Conservation (phyloP, 805 yeast genomes). For the Metschnikowia gelsemii region DNA sequence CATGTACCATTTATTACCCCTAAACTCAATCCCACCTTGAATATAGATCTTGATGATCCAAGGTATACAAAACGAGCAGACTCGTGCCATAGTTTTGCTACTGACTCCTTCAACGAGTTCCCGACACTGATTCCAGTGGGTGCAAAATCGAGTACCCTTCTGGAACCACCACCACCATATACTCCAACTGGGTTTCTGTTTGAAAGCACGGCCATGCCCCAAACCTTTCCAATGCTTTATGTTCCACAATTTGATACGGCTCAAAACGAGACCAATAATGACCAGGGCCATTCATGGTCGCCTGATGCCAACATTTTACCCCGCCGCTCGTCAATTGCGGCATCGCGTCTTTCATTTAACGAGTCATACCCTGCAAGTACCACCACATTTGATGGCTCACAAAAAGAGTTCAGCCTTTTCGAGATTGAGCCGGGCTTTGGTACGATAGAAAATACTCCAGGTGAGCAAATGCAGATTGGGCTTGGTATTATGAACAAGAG, state of each 20-base stretch:
- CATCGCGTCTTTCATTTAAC: constrained; percentile 6
- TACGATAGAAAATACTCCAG: neutral
- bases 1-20: constrained; percentile 5
- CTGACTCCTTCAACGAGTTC: neutral
- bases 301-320: neutral
- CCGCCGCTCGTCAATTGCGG: constrained; percentile 1
- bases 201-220: constrained; percentile 3
- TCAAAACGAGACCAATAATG: neutral
- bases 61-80: neutral
- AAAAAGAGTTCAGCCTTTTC: neutral
- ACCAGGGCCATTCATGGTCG: constrained; percentile 3
- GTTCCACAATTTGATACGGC: constrained; percentile 1
- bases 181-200: constrained; percentile 1
- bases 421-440: neutral
- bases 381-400: neutral
- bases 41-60: neutral
- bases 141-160: constrained; percentile 3
- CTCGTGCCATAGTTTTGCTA: neutral
- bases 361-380: constrained; percentile 2
- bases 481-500: neutral
- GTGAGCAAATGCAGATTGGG: neutral
- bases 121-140: constrained; percentile 1
- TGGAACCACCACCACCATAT: constrained; percentile 1
- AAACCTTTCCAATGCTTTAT: neutral
- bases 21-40: neutral